Evolutionary conservation across 78 protist genomes (phyloP), one percentile per base, ranked within the genome.

Genomic region (Anaeramoeba flamelloides): DNA sequence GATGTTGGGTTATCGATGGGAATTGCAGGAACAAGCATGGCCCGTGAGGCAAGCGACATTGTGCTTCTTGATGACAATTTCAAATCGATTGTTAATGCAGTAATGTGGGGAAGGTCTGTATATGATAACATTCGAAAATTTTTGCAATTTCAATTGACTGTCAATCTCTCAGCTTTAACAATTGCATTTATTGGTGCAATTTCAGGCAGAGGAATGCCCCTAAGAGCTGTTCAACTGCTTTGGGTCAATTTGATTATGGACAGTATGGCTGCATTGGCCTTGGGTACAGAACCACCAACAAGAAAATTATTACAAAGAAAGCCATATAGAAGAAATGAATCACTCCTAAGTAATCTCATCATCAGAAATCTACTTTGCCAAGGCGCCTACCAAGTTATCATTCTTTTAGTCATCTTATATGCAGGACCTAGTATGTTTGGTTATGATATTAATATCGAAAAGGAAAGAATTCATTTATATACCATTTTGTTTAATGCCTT

Each of bases 41-140:
- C 93, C 4, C 89, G 86, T 36, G 93, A 91, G 0, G 95, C 92
- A 1, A 79, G 80, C 4, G 83, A 92, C 84, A 93, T 95, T 38
- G 81, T 95, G 38, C 34, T 95, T 38, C 32, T 92, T 40, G 97
- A 96, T 79, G 99, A 94, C 86, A 93, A 94, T 85, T 96, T 94
- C 81, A 78, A 76, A 17, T 86, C 93, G 0, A 91, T 94, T 1
- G 94, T 88, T 76, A 81, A 87, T 81, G 93, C 96, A 26, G 94
- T 91, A 39, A n/a, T 83, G 84, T 96, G 98, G 98, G 99, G 99
- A 39, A 87, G 99, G 78, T 89, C 86, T 74, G 94, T 94, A 39
- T 83, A 41, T 22, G 85, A 80, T 2, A 36, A 36, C 84, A 80
- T 83, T n/a, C 34, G 81, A n/a, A 83, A 83, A 78, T 83, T 83